Evolutionary conservation across 129 eudicot genomes (phyloP), one percentile per base, ranked within the genome.

Genomic region (Escallonia rubra): DNA sequence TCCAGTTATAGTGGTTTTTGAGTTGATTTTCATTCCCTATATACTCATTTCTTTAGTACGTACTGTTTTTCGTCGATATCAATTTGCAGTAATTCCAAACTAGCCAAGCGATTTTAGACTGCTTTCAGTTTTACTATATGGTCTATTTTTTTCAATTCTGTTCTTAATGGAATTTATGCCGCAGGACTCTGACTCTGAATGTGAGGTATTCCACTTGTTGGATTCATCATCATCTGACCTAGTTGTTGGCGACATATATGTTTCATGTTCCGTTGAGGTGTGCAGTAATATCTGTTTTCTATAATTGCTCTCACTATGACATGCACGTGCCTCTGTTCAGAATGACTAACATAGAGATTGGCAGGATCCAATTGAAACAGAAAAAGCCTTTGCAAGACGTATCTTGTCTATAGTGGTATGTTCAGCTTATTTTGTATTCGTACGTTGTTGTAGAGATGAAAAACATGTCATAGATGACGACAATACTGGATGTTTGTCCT

Each of bases 301-400:
- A 57, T 7, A 12, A 10, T 43, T 66, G 46, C 14, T 9, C 8
- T 10, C 23, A 38, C 23, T 59, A 23, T 54, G 13, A n/a, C 70
- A 4, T 49, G 59, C 39, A 42, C 3, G n/a, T 45, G 58, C 4
- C 68, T 59, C 9, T 70, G 41, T 48, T 3, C 38, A 54, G 67
- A 53, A 58, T 52, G 12, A 41, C 8, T 55, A 38, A 6, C 57
- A 55, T 34, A 67, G 64, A 46, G 41, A 50, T 66, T 74, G 64
- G 53, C 82, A 92, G 98, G 98, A 92, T 65, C 98, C 98, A 14
- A 67, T 69, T 61, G 96, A 92, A 80, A 92, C 96, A 55, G 91
- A 89, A 72, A 92, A 80, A 83, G 72, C 83, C 60, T 92, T 92
- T 72, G 98, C 86, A 47, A 79, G 84, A 64, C 92, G 95, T 40